Conservation (phyloP, 768 basidiomycete species). For the Suillus subaureus region DNA sequence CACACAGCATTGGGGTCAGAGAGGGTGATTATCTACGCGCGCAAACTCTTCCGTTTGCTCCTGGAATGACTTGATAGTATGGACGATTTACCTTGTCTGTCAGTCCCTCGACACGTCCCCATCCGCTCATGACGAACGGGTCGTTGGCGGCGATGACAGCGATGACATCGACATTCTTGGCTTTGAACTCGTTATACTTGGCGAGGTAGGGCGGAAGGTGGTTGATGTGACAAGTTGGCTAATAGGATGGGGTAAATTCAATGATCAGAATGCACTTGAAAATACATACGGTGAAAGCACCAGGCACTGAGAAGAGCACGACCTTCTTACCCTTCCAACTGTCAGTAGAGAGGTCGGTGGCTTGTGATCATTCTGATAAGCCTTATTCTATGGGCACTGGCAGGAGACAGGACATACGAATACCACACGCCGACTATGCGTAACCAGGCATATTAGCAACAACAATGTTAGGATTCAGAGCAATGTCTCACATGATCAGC, state of each 20-base stretch:
- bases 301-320: constrained; percentile 76
- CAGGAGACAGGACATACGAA: constrained; percentile 47
- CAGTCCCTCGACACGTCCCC: constrained; percentile 57
- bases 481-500: constrained; percentile 53
- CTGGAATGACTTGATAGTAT: background rate
- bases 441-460: constrained; percentile 6
- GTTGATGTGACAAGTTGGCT: constrained; percentile 45
- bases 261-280: background rate
- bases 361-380: constrained; percentile 32
- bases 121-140: constrained; percentile 62
- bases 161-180: constrained; percentile 54
- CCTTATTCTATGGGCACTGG: background rate
- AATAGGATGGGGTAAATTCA: background rate
- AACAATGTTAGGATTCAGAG: background rate
- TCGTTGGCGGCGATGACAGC: constrained; percentile 63
- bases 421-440: constrained; percentile 59
- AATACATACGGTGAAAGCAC: constrained; percentile 72
- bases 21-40: constrained; percentile 55
- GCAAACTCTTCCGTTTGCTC: background rate
- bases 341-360: constrained; percentile 53
- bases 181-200: constrained; percentile 48
- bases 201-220: constrained; percentile 50
- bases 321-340: constrained; percentile 84
- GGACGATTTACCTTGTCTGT: constrained; percentile 62
- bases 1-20: constrained; percentile 58